A percentile compares a stretch with the other conserved stretches of the same genome.
phyloP scores from a whole-genome alignment of 1,284 basidiomycete species.

The Malassezia dermatis region DNA sequence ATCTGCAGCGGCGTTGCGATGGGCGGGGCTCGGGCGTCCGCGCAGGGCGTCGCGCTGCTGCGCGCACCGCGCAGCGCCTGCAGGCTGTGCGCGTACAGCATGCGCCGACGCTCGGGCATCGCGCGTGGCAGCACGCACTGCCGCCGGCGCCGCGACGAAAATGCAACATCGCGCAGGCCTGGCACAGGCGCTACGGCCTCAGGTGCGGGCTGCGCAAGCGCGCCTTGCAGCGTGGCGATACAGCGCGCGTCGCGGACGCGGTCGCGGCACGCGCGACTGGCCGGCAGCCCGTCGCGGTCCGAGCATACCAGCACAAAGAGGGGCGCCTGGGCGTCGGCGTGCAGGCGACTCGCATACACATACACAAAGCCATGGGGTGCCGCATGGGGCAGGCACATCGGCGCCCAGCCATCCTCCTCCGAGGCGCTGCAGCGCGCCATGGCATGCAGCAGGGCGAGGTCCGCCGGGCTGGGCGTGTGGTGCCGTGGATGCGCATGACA shows the following conservation, averaged over 20 bases:
- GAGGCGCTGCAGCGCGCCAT: conserved; percentile 55
- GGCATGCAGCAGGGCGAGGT: conserved; percentile 48
- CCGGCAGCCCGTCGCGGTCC: conserved; percentile 31
- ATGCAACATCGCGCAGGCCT: conserved; percentile 83
- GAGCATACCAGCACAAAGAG: conserved; percentile 37
- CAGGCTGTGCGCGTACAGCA: conserved; percentile 5
- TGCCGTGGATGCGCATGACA: conserved; percentile 79
- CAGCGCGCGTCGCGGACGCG: not conserved
- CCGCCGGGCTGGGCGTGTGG: conserved; percentile 77
- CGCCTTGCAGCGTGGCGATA: not conserved
- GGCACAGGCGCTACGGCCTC: conserved; percentile 63
- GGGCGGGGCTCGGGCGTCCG: not conserved
- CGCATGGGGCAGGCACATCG: conserved; percentile 89
- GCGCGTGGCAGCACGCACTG: conserved; percentile 17
- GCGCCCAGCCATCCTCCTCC: conserved; percentile 72
- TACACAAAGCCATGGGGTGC: conserved; percentile 83
- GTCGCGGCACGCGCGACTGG: conserved; percentile 17
- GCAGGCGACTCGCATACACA: conserved; percentile 72
- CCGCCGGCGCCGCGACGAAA: conserved; percentile 62
- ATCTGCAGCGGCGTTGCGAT: conserved; percentile 6
- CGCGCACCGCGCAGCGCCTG: conserved; percentile 3
- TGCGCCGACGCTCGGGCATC: not conserved
- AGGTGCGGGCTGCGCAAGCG: conserved; percentile 2
- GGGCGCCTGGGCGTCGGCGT: conserved; percentile 20
- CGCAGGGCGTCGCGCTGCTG: not conserved